Evolutionary conservation across 2,329 filamentous ascomycete species (phyloP), one percentile per base, ranked within the genome.

Genomic region (Magnaporthiopsis rhizophila): DNA sequence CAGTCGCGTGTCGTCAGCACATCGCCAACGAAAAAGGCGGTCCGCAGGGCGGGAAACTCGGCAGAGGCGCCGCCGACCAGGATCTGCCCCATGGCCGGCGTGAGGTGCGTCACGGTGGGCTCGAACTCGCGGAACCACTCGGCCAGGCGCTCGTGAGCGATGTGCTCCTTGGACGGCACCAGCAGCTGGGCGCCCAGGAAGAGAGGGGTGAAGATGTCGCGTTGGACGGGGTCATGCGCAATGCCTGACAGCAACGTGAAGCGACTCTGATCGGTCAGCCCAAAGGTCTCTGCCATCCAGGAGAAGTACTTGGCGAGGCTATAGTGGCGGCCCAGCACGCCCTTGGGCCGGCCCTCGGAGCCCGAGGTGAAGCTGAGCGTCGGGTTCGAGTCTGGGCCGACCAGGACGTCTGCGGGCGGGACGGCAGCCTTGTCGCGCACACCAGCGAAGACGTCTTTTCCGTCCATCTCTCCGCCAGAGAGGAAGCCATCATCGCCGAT

Each of bases 1-100:
- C 91, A 96, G 71, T 98, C 94, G 72, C 87, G 84, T 72, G 88
- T 96, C 67, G 92, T 96, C 61, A 98, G 76, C 45, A 97, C 81
- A 72, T 98, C 94, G 38, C 95, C 95, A 1, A 98, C 94, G 67
- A 94, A 98, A 80, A 98, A 94, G 24, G 88, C 92, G 65, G 86
- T 82, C 65, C 89, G 82, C n/a, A 98, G 80, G 15, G 83, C 81
- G 1, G 91, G 89, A 71, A 97, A 96, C 68, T 90, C 76, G 0
- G 91, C 87, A 3, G 80, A 88, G 30, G 92, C 90, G 69, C 90
- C 91, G 58, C 92, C 93, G n/a, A 94, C 88, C 2, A 98, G 79
- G 66, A 98, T 95, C 70, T 97, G 91, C 64, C 93, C 93, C 93
- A 98, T 97, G 65, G 95, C 95, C 12, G 95, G 95, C 1, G 95